phyloP scores from a whole-genome alignment of 2,329 filamentous ascomycete genomes.

The Colletotrichum sp. region DNA sequence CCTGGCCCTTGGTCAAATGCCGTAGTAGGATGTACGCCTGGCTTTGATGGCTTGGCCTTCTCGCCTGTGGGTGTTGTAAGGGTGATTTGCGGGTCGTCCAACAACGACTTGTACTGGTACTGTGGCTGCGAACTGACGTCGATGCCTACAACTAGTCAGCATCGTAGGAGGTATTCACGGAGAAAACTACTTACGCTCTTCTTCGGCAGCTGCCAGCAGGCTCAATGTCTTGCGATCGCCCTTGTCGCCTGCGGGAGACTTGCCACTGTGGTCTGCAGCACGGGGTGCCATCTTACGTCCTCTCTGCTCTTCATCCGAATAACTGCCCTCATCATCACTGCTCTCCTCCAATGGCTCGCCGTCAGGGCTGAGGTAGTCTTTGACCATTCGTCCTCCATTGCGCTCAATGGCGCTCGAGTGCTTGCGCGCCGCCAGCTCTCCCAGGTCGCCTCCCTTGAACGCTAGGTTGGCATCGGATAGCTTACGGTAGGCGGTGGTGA shows the following conservation, averaged over 20 bases:
- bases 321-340: slow-evolving; percentile 70
- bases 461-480: slow-evolving; percentile 75
- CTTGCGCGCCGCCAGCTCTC: slow-evolving; percentile 65
- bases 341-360: slow-evolving; percentile 71
- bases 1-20: slow-evolving; percentile 76
- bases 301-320: slow-evolving; percentile 72
- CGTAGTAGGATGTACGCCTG: slow-evolving; percentile 78
- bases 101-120: slow-evolving; percentile 67
- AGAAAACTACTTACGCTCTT: slow-evolving; percentile 70
- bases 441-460: slow-evolving; percentile 66
- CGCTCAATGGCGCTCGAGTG: slow-evolving; percentile 41
- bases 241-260: slow-evolving; percentile 37
- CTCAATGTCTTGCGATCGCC: slow-evolving; percentile 57
- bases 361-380: slow-evolving; percentile 70
- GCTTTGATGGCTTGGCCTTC: slow-evolving; percentile 58
- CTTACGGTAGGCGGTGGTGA: slow-evolving; percentile 72
- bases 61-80: slow-evolving; percentile 69
- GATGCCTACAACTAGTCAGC: slow-evolving; percentile 47
- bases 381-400: slow-evolving; percentile 64
- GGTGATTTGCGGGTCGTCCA: slow-evolving; percentile 70
- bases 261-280: slow-evolving; percentile 45
- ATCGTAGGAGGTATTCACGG: not conserved
- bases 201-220: slow-evolving; percentile 75
- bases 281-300: slow-evolving; percentile 63
- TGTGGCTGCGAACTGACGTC: slow-evolving; percentile 54